Conservation (phyloP, 2,329 filamentous ascomycete species). For the Alternaria novae-zelandiae region DNA sequence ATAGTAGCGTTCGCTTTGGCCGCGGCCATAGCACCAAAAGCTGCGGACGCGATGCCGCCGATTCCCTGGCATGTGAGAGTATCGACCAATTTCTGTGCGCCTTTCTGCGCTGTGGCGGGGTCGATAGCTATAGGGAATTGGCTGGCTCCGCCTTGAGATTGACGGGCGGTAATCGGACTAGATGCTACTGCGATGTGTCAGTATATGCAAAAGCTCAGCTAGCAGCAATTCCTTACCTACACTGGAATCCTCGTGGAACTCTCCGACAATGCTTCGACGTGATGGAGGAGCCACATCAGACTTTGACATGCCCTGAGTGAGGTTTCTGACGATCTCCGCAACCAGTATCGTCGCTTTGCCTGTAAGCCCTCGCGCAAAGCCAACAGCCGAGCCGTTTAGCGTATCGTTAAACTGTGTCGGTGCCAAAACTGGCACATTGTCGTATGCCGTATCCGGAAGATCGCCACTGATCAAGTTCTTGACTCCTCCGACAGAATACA, state of each 20-base stretch:
- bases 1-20: slow-evolving; percentile 16
- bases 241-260: slow-evolving; percentile 6
- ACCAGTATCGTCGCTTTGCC: slow-evolving; percentile 35
- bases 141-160: background rate
- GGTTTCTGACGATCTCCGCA: slow-evolving; percentile 24
- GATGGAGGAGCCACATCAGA: background rate
- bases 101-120: slow-evolving; percentile 20
- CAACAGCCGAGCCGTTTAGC: slow-evolving; percentile 31
- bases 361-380: slow-evolving; percentile 33
- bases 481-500: slow-evolving; percentile 35
- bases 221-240: slow-evolving; percentile 18
- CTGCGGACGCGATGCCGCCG: slow-evolving; percentile 31
- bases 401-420: slow-evolving; percentile 34
- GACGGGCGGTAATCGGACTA: slow-evolving; percentile 15
- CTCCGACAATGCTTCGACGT: slow-evolving; percentile 6
- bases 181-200: slow-evolving; percentile 19
- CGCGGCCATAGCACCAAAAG: slow-evolving; percentile 22
- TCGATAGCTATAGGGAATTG: slow-evolving; percentile 26
- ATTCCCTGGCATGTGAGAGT: slow-evolving; percentile 34
- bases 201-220: background rate
- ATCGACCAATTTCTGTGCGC: slow-evolving; percentile 26
- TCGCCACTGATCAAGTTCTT: slow-evolving; percentile 35
- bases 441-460: slow-evolving; percentile 23
- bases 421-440: slow-evolving; percentile 26
- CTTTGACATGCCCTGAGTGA: slow-evolving; percentile 15